These are phyloP conservation scores for Rhynchospora tenuis DNA, from an alignment of 176 grass and related monocot genomes.

Conservation along the genomic window DNA sequence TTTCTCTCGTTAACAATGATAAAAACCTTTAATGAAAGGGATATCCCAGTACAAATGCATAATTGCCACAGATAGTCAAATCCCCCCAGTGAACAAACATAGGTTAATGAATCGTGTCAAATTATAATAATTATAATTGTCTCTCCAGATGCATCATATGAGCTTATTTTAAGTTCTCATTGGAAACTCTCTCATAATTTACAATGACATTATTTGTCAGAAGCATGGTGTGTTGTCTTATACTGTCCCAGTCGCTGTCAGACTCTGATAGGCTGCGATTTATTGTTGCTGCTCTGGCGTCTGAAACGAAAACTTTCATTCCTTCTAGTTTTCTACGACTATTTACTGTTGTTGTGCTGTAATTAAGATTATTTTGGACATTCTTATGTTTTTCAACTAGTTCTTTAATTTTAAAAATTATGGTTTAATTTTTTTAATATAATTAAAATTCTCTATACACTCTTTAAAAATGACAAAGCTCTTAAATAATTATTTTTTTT, in stretches of 20 bases:
- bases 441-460: too few relatives aligned
- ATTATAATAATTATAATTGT: neutral
- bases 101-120: neutral
- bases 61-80: neutral
- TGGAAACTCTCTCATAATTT: neutral
- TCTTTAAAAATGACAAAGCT: too few relatives aligned
- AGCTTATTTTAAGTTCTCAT: neutral
- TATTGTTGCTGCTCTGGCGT: neutral
- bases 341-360: neutral
- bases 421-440: neutral
- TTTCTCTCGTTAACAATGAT: neutral
- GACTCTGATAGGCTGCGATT: conserved; percentile 9
- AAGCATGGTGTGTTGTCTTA: conserved; percentile 18
- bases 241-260: conserved; percentile 23
- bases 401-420: neutral
- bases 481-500: too few relatives aligned
- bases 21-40: neutral
- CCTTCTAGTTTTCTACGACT: neutral
- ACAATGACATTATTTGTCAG: conserved; percentile 10
- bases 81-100: neutral
- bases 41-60: neutral
- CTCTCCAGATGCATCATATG: neutral
- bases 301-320: neutral
- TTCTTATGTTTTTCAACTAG: too few relatives aligned
- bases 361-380: too few relatives aligned